Percentiles rank a stretch among this genome's conserved stretches.
Evolutionary conservation across 345 rosid genomes (phyloP).

Genomic region (Rhizophora mangle): DNA sequence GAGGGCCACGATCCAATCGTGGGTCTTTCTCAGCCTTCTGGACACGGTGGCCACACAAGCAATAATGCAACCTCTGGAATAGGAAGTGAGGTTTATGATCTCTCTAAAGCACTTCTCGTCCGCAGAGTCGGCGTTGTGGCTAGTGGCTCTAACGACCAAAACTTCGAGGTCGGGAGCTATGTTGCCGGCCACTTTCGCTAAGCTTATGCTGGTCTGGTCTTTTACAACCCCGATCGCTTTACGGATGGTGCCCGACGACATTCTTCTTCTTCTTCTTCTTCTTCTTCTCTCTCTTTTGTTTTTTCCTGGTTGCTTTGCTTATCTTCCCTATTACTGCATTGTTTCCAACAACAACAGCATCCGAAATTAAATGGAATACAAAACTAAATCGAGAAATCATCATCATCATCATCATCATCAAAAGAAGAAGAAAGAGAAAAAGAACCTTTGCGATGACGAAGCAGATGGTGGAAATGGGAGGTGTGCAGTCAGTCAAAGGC

Average conservation of each 20-base stretch:
- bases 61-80: slow-evolving; percentile 12
- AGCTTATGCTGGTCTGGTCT: slow-evolving; percentile 28
- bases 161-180: slow-evolving; percentile 23
- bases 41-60: slow-evolving; percentile 23
- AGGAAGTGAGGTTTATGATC: slow-evolving; percentile 20
- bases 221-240: slow-evolving; percentile 29
- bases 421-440: too few species aligned
- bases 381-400: too few species aligned
- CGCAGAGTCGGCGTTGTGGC: slow-evolving; percentile 23
- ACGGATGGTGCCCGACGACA: slow-evolving; percentile 17
- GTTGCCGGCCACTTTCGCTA: slow-evolving; percentile 28
- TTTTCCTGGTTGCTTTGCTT: too few species aligned
- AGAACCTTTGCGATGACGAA: too few species aligned
- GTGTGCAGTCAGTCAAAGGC: too few species aligned
- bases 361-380: too few species aligned
- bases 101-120: slow-evolving; percentile 26
- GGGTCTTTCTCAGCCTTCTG: slow-evolving; percentile 25
- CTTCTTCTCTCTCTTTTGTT: too few species aligned
- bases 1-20: slow-evolving; percentile 82
- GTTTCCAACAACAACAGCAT: too few species aligned
- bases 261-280: neutral
- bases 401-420: too few species aligned
- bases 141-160: slow-evolving; percentile 24
- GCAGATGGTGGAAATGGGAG: too few species aligned
- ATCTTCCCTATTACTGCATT: too few species aligned